Percentiles rank a stretch among this genome's conserved stretches.
Evolutionary conservation across 805 yeast species (phyloP).

Genomic region (Lipomyces starkeyi): DNA sequence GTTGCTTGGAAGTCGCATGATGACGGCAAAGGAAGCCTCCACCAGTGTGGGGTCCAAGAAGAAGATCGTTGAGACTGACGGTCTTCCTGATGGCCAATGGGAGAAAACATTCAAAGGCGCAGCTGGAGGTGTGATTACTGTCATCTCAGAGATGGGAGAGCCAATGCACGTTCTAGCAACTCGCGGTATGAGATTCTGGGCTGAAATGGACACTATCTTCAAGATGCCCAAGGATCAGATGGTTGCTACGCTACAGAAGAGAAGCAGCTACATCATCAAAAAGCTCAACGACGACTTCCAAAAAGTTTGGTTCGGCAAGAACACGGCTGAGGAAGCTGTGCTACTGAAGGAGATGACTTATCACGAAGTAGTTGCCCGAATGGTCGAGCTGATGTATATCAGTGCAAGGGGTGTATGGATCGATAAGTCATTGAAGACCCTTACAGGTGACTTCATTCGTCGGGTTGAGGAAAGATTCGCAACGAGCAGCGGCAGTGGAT

Average conservation of each 20-base stretch:
- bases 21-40: conserved; percentile 95
- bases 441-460: conserved; percentile 83
- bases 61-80: conserved; percentile 87
- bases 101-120: conserved; percentile 92
- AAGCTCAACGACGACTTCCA: conserved; percentile 93
- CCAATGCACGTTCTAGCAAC: conserved; percentile 99
- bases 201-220: conserved; percentile 93
- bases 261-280: conserved; percentile 83
- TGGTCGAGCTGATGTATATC: conserved; percentile 87
- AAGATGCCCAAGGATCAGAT: conserved; percentile 82
- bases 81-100: conserved; percentile 90
- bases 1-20: conserved; percentile 92
- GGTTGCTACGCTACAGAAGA: conserved; percentile 75
- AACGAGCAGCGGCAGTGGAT: conserved; percentile 50
- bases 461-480: conserved; percentile 97
- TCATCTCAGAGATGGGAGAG: conserved; percentile 99
- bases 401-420: conserved; percentile 83
- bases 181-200: conserved; percentile 86
- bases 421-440: conserved; percentile 81
- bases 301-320: conserved; percentile 95
- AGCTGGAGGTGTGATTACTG: conserved; percentile 96
- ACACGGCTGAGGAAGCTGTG: conserved; percentile 73
- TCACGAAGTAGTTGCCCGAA: conserved; percentile 83
- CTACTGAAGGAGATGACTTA: conserved; percentile 96
- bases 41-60: conserved; percentile 93